Evolutionary conservation across 1,284 basidiomycete genomes (phyloP).

Genomic region (Boletellus deceptivus): DNA sequence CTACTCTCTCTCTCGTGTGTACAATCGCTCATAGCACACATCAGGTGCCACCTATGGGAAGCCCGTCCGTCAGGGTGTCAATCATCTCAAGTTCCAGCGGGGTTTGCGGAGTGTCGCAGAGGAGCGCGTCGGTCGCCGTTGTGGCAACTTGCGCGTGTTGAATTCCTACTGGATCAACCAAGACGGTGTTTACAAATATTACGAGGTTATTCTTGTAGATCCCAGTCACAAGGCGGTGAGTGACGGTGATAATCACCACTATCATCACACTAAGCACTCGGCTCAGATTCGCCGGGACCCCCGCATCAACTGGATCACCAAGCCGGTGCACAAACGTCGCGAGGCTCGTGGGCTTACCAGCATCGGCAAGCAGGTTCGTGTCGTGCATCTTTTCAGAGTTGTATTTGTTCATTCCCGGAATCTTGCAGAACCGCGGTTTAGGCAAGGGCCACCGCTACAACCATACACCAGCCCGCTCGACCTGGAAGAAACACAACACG

Average conservation of each 20-base stretch:
- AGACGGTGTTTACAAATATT: conserved; percentile 99
- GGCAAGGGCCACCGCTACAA: conserved; percentile 97
- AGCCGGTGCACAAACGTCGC: conserved; percentile 98
- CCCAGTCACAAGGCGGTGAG: conserved; percentile 89
- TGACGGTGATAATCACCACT: conserved; percentile 12
- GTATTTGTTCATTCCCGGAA: conserved; percentile 1
- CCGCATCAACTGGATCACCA: conserved; percentile 98
- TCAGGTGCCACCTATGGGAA: conserved; percentile 97
- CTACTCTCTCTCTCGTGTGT: background rate
- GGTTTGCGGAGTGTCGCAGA: conserved; percentile 92
- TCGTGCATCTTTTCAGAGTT: background rate
- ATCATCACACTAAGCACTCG: conserved; percentile 3
- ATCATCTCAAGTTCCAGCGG: conserved; percentile 98
- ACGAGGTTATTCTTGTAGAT: conserved; percentile 98
- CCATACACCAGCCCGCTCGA: conserved; percentile 87
- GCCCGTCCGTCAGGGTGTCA: conserved; percentile 99
- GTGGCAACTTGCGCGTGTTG: conserved; percentile 93
- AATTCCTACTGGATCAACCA: conserved; percentile 99
- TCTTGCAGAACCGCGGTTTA: conserved; percentile 77
- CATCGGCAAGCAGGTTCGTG: conserved; percentile 85
- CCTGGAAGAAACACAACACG: conserved; percentile 98
- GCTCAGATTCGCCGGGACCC: conserved; percentile 87
- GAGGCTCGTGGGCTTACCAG: conserved; percentile 97
- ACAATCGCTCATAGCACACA: conserved; percentile 4
- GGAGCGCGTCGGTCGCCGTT: conserved; percentile 96